Base-by-base conservation (phyloP, 1,284 basidiomycete species). In the Thelephora terrestris region DNA sequence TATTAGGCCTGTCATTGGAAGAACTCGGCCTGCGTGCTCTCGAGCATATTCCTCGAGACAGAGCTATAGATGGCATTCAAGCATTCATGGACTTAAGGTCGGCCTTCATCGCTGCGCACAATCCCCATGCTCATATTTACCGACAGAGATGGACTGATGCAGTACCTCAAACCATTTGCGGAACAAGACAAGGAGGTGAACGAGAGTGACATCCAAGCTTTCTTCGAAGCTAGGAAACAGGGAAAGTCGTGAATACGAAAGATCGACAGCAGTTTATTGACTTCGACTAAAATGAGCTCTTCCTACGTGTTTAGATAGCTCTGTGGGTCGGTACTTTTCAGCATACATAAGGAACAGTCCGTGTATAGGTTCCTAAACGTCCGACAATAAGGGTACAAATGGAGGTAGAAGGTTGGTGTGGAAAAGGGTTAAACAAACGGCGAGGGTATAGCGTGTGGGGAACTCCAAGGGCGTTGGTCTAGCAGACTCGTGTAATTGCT, bases 81-180 rank as follows among this genome's bases (percentile, higher is more conserved):
- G 86, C 84, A 2, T 89, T 85, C 64, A 87, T 88, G 56, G 69
- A 74, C 48, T 81, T 90, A 83, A 71, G 82, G 85, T 87, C 52
- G 48, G 74, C 63, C 36, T 25, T 25, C 24, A 14, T 52, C 24
- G 25, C 20, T 12, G 29, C 20, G 27, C 43, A 32, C 39, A 35
- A 47, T 10, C 25, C 36, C 3, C 7, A 17, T 27, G 7, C 32
- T 5, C 20, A n/a, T 18, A 21, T 24, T 29, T 18, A 43, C 21
- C 29, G 24, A n/a, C 57, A 87, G 86, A 46, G 84, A 89, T 56
- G 74, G 79, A 49, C 67, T 89, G n/a, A 71, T 83, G 53, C 70
- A 70, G 39, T 88, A 81, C 59, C 69, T 90, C 29, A 75, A 81
- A 2, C 85, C 86, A 0, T 89, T 90, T 60, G 87, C 87, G 3